phyloP scores from a whole-genome alignment of 805 yeast species.

The Cyberlindnera bimundalis region DNA sequence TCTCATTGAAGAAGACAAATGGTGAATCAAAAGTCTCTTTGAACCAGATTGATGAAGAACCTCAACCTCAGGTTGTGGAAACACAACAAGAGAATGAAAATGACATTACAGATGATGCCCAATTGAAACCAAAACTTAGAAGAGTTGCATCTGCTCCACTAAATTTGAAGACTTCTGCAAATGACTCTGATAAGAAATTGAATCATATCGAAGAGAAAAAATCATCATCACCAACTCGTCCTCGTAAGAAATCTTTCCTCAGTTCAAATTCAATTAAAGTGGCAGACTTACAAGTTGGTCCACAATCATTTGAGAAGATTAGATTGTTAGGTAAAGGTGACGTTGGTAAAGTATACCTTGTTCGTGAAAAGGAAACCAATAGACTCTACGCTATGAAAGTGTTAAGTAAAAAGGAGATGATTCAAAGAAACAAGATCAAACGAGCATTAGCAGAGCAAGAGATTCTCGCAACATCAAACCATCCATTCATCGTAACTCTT shows the following conservation, averaged over 20 bases:
- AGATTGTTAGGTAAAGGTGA: constrained; percentile 95
- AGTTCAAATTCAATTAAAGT: constrained; percentile 69
- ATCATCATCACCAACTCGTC: constrained; percentile 22
- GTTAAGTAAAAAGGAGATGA: constrained; percentile 87
- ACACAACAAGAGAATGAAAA: constrained; percentile 53
- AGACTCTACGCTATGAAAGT: constrained; percentile 91
- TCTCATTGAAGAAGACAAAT: constrained; percentile 28
- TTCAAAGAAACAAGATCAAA: constrained; percentile 89
- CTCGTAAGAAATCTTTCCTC: constrained; percentile 45
- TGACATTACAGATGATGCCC: constrained; percentile 75
- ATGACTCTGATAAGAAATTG: constrained; percentile 25
- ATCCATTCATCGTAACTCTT: constrained; percentile 94
- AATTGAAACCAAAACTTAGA: constrained; percentile 63
- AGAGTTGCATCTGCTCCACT: constrained; percentile 81
- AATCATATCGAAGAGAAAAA: constrained; percentile 17
- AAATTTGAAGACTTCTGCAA: constrained; percentile 36
- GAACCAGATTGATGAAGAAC: constrained; percentile 34
- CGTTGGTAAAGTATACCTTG: constrained; percentile 94
- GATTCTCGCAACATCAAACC: constrained; percentile 89
- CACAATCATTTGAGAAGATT: constrained; percentile 83
- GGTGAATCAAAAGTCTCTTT: constrained; percentile 25
- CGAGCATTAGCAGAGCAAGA: constrained; percentile 96
- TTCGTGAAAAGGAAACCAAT: constrained; percentile 72
- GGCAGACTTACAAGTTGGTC: constrained; percentile 79
- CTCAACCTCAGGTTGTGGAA: constrained; percentile 20